Evolutionary conservation across 2,329 filamentous ascomycete species (phyloP), one percentile per base, ranked within the genome.

Genomic region (Fusarium gaditjirri): DNA sequence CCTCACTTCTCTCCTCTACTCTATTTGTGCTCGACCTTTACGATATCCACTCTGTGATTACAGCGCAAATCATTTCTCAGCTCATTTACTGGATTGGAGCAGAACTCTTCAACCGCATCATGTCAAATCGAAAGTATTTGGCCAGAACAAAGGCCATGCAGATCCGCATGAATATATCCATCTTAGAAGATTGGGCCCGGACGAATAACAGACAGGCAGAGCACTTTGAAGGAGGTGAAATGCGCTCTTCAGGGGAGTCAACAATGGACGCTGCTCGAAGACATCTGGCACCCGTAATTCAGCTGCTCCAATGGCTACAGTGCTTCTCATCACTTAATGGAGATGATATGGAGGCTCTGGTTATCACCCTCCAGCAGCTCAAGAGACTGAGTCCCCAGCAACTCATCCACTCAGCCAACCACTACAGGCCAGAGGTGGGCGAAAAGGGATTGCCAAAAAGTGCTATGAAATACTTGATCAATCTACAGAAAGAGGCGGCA

Each of bases 141-240:
- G 95, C 96, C 10, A 89, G 96, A 58, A 99, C 96, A 23, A 99
- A 99, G 82, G 96, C 96, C 7, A 99, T 99, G 96, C 96, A 99
- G 81, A 98, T 99, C 76, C 93, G 96, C 74, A 98, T 99, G 95
- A 99, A 99, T 80, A 91, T 99, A 11, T 98, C 96, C 1, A 92
- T 91, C 12, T 85, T 99, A 25, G 96, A 99, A 81, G 96, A 99
- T 78, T 99, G 96, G 96, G 95, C 96, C 3, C 89, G 95, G 35
- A 88, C 90, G 21, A 99, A 99, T 82, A 98, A 97, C 80, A 90
- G 96, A 33, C 92, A 97, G 75, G 94, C 96, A 3, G 96, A 98
- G 79, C 95, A 98, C 81, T 98, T 94, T 80, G 95, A 99, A 81
- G 92, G 94, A 75, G 95, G 95, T 23, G 95, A 95, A 58, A 95